phyloP scores from a whole-genome alignment of 2,329 filamentous ascomycete genomes.

The Fusarium chlamydosporum region DNA sequence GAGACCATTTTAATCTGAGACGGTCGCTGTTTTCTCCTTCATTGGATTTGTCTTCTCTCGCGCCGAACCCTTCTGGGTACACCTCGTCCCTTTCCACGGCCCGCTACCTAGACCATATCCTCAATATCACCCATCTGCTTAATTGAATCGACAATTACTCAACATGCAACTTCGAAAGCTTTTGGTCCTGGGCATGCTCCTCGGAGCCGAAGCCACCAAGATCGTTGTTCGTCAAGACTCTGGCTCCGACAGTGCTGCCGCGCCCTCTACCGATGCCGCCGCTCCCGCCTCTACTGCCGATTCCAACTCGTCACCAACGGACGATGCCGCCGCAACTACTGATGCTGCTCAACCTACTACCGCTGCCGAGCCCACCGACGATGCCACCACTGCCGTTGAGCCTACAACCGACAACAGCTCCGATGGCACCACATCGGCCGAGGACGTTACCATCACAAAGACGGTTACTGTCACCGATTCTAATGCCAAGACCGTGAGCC shows the following conservation, averaged over 20 bases:
- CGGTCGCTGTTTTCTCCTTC: constrained; percentile 40
- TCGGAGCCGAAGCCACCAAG: constrained; percentile 46
- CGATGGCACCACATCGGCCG: constrained; percentile 11
- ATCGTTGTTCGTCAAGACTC: constrained; percentile 36
- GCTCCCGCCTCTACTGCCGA: constrained; percentile 22
- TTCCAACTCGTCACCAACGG: constrained; percentile 15
- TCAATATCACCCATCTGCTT: constrained; percentile 29
- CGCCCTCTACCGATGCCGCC: constrained; percentile 8
- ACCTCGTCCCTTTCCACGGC: constrained; percentile 18
- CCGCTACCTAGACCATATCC: constrained; percentile 15
- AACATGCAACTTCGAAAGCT: constrained; percentile 49
- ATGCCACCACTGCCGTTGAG: constrained; percentile 15
- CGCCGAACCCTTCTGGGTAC: constrained; percentile 37
- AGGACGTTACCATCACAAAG: constrained; percentile 51
- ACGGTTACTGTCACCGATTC: constrained; percentile 54
- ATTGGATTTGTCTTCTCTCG: constrained; percentile 37
- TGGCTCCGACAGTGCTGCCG: constrained; percentile 12
- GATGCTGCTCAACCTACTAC: constrained; percentile 24
- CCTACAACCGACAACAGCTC: constrained; percentile 10
- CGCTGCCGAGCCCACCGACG: constrained; percentile 19
- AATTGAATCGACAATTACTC: constrained; percentile 32
- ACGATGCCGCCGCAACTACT: constrained; percentile 20
- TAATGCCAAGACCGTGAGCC: constrained; percentile 49
- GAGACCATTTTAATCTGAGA: constrained; percentile 34
- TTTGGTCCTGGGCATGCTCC: constrained; percentile 46